Evolutionary conservation across 495 filamentous ascomycete genomes (phyloP).

Genomic region (Penicilliopsis zonata): DNA sequence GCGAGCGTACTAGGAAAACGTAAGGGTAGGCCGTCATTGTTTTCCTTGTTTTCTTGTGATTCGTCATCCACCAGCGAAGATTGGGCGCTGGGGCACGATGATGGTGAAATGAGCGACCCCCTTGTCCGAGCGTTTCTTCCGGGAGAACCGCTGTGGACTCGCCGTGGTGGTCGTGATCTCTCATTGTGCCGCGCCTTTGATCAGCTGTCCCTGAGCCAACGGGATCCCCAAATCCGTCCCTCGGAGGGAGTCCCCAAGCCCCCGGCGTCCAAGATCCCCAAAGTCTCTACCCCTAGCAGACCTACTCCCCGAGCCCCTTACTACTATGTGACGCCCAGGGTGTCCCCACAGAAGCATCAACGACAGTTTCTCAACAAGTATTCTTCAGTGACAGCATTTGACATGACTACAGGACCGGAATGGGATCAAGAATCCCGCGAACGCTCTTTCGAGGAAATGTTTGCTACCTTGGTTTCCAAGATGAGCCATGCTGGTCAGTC

Average conservation of each 20-base stretch:
- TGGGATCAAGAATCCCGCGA: constrained; percentile 62
- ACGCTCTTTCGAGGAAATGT: constrained; percentile 51
- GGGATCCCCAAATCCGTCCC: constrained; percentile 2
- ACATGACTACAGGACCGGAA: constrained; percentile 37
- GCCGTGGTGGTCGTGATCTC: constrained; percentile 2
- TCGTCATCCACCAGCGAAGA: constrained; percentile 5
- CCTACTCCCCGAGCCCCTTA: constrained; percentile 3
- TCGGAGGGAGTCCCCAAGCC: constrained; percentile 8
- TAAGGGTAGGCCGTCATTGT: constrained; percentile 52
- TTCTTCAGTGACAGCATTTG: constrained; percentile 47
- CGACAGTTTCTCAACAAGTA: constrained; percentile 53
- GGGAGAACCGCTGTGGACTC: constrained; percentile 4
- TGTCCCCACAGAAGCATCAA: neutral
- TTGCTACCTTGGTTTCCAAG: constrained; percentile 45
- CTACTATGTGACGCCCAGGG: neutral
- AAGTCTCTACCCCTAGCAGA: constrained; percentile 11
- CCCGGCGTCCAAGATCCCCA: constrained; percentile 7
- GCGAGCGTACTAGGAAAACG: constrained; percentile 38
- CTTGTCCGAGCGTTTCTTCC: constrained; percentile 2
- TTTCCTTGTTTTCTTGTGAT: constrained; percentile 12
- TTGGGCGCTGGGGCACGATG: neutral
- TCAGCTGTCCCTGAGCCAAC: constrained; percentile 4
- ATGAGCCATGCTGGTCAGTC: constrained; percentile 49
- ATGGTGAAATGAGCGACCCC: neutral
- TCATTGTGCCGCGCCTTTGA: constrained; percentile 5